Base-by-base conservation (phyloP, 2,329 filamentous ascomycete genomes). In the Penicillium sp. region DNA sequence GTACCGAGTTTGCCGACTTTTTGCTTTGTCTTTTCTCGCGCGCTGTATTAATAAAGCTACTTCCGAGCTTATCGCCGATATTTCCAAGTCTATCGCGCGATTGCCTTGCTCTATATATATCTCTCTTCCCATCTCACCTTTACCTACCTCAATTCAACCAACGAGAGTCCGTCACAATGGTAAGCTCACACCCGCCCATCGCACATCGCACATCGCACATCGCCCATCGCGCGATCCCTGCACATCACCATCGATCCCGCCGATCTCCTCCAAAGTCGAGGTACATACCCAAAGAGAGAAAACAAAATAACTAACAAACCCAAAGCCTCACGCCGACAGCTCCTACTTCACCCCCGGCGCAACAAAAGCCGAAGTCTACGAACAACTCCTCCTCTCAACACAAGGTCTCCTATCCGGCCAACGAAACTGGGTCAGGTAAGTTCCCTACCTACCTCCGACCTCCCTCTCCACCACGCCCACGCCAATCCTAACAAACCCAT, bases 311-410 rank as follows among this genome's bases (percentile, higher is more conserved):
- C 53, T 54, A 37, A 53, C 27, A 29, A 10, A 16, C 14, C 8
- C 18, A 45, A 48, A 76, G 75, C 72, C 72, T 49, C 75, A 77
- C 67, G 75, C 74, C 50, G 73, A 76, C 58, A 65, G 72, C 18
- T 72, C 75, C n/a, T 68, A 69, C 54, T 77, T 77, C 59, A 53
- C 62, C 29, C 53, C 62, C 22, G 64, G 60, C 5, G 41, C 61
- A 37, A 68, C 68, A 46, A 77, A 77, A 60, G 58, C 61, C 34
- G 67, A 74, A 33, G 64, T 74, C 29, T 77, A 75, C 56, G 56
- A 60, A 2, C 71, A 75, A 48, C 58, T 77, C 13, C 57, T 74
- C 18, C 54, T 66, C 13, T 68, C 74, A 47, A 57, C 72, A 9
- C 56, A 59, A 41, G 70, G 68, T 10, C 62, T 77, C 11, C 54